phyloP scores from a whole-genome alignment of 2,329 filamentous ascomycete genomes.

The Huntiella decipiens region DNA sequence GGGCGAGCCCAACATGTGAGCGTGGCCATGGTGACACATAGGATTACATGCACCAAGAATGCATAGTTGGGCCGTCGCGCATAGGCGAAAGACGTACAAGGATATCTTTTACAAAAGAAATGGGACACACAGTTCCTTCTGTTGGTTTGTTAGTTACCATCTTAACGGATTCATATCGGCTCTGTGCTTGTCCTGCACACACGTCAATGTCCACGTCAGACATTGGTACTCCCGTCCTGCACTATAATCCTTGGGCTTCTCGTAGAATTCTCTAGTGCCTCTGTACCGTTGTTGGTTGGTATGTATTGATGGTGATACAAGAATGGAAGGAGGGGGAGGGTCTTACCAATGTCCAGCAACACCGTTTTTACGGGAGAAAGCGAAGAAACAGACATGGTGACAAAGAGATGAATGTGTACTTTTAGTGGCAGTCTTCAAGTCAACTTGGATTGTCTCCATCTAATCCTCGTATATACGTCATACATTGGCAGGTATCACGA shows the following conservation, averaged over 20 bases:
- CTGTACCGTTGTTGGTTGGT: too few relatives aligned
- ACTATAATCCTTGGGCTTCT: too few relatives aligned
- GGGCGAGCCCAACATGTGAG: neutral
- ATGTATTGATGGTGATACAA: too few relatives aligned
- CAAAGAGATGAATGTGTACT: neutral
- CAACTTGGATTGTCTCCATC: neutral
- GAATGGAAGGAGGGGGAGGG: neutral
- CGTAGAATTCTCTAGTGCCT: too few relatives aligned
- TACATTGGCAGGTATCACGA: neutral
- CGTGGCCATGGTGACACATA: neutral
- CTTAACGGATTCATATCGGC: too few relatives aligned
- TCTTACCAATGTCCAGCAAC: constrained; percentile 41
- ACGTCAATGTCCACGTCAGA: constrained; percentile 8
- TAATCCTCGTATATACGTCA: neutral
- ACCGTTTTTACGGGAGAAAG: constrained; percentile 23
- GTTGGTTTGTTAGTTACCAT: constrained; percentile 2
- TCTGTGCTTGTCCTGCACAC: too few relatives aligned
- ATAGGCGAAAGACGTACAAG: constrained; percentile 38
- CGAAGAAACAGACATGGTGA: neutral
- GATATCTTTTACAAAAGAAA: constrained; percentile 69
- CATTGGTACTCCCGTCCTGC: too few relatives aligned
- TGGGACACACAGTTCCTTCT: constrained; percentile 72
- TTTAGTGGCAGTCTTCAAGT: neutral
- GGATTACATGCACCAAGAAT: neutral
- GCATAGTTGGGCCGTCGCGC: too few relatives aligned